Base-by-base conservation (phyloP, 192 early-diverging fungal species). In the Spinellus fusiger region DNA sequence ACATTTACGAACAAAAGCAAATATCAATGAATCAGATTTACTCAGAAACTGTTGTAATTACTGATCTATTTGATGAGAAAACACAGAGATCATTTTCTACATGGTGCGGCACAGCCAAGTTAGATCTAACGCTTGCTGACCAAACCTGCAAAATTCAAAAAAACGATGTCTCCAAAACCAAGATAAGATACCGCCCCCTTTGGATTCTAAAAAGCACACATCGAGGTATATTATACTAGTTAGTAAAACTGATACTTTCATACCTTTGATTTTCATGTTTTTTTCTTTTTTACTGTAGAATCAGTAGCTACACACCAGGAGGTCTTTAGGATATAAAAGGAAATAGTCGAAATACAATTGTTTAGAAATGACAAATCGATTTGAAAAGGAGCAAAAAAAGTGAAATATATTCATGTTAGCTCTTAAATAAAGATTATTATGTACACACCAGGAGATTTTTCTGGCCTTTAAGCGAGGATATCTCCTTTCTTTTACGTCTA, bases 21-120 rank as follows among this genome's bases (percentile, higher is more conserved):
- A 54, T 54, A 13, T 33, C 52, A 33, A 54, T 32, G 29, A 54
- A 54, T 10, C 52, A 54, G 29, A 54, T 54, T 33, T 54, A 33
- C 29, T 29, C 52, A 33, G 52, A 54, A 32, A 2, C n/a, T 54
- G 52, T 13, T 32, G 1, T 54, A 31, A 32, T 54, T 15, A 32
- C 10, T 29, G 52, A 52, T 15, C 28, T 32, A 54, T 54, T 31
- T 54, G 52, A 54, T 16, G 28, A 54, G 28, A 54, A 54, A 54
- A 54, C 28, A 33, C n/a, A 4, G 15, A n/a, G 40, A 32, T 54
- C 29, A 32, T 54, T 32, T 54, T 54, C 52, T 12, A 32, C 52
- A 32, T 54, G 27, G 29, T 54, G 12, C 29, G 28, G 29, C 29
- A 13, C 29, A 54, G 0, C 28, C 52, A 54, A 54, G 29, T 32